Evolutionary conservation across 306 rosid species (phyloP).

Genomic region (Calophaca sinica): DNA sequence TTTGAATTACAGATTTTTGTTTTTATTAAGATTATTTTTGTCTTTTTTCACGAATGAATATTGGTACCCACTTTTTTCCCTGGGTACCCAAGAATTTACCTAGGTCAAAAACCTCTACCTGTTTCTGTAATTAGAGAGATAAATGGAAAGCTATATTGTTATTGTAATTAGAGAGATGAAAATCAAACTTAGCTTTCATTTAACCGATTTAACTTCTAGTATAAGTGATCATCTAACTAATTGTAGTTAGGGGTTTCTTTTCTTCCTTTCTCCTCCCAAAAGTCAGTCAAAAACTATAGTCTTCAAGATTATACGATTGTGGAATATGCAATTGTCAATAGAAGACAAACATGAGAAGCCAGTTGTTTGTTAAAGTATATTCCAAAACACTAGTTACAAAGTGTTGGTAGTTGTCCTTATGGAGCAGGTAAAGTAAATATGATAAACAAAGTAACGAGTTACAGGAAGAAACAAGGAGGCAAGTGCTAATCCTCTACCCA

Average conservation of each 20-base stretch:
- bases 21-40: too few relatives aligned
- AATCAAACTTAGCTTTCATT: too few relatives aligned
- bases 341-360: neutral
- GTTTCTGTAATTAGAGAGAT: too few relatives aligned
- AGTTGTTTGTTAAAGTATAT: neutral
- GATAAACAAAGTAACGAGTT: conserved; percentile 9
- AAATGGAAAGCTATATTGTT: too few relatives aligned
- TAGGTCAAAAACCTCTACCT: too few relatives aligned
- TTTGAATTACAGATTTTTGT: too few relatives aligned
- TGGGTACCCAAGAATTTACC: too few relatives aligned
- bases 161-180: too few relatives aligned
- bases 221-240: too few relatives aligned
- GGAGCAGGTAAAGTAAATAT: conserved; percentile 3
- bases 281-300: conserved; percentile 7
- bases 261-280: neutral
- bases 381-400: conserved; percentile 21
- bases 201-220: too few relatives aligned
- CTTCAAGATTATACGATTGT: conserved; percentile 3
- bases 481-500: conserved; percentile 74
- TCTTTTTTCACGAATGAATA: too few relatives aligned
- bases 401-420: conserved; percentile 6
- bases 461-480: neutral
- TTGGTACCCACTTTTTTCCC: too few relatives aligned
- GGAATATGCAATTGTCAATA: conserved; percentile 15
- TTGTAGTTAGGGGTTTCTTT: neutral